Conservation (phyloP, 495 filamentous ascomycete genomes). For the Hyaloscypha variabilis region DNA sequence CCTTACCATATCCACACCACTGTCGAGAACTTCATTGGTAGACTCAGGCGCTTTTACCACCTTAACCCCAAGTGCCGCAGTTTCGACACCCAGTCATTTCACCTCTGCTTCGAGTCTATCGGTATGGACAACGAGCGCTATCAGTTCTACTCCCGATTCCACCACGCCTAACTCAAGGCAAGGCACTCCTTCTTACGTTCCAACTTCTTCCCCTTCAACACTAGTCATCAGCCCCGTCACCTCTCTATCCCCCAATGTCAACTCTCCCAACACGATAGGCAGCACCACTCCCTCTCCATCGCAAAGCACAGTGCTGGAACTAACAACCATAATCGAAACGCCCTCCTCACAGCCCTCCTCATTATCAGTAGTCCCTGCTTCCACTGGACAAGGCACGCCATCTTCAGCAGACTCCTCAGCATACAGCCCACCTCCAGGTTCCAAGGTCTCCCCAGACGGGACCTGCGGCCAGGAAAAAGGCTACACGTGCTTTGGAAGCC, state of each 20-base stretch:
- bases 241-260: not conserved
- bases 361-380: not conserved
- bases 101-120: not conserved
- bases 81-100: too few species aligned
- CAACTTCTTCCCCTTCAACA: not conserved
- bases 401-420: not conserved
- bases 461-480: not conserved
- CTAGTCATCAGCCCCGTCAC: not conserved
- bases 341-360: not conserved
- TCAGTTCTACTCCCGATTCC: not conserved
- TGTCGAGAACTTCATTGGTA: too few species aligned
- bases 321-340: not conserved
- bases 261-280: too few species aligned
- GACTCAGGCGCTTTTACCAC: too few species aligned
- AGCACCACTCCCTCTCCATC: too few species aligned
- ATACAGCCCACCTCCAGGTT: not conserved
- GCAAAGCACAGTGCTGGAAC: not conserved
- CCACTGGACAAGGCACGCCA: not conserved
- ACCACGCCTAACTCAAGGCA: not conserved
- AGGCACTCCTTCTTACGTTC: not conserved
- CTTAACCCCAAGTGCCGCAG: too few species aligned
- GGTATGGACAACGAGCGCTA: not conserved
- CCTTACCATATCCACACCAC: too few species aligned
- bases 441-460: not conserved
- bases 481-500: not conserved